phyloP scores from a whole-genome alignment of 148 eudicot genomes.

The Vaccinium darrowii region DNA sequence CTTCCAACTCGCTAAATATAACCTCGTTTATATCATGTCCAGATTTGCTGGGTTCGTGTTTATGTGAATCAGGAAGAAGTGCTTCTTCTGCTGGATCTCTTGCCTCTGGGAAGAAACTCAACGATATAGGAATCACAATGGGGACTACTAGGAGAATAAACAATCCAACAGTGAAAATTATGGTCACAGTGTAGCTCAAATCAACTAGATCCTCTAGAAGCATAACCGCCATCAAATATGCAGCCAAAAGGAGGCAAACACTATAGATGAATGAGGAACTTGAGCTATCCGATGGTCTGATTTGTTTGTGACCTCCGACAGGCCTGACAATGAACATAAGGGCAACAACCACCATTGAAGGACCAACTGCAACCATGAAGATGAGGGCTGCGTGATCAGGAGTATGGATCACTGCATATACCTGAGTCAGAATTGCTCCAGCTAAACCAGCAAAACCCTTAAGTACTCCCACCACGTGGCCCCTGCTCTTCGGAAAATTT shows the following conservation, averaged over 20 bases:
- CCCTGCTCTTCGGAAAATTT: conserved; percentile 87
- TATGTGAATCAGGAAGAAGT: conserved; percentile 45
- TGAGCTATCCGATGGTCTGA: conserved; percentile 57
- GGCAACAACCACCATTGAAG: conserved; percentile 70
- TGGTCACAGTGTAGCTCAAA: conserved; percentile 49
- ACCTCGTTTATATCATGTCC: conserved; percentile 52
- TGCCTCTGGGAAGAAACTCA: conserved; percentile 50
- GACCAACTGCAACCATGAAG: conserved; percentile 96
- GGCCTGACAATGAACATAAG: conserved; percentile 86
- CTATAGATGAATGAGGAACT: conserved; percentile 69
- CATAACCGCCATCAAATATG: conserved; percentile 94
- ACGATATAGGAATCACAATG: conserved; percentile 52
- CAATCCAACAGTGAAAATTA: conserved; percentile 59
- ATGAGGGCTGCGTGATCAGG: conserved; percentile 87
- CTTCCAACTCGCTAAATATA: conserved; percentile 82
- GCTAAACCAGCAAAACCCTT: conserved; percentile 93
- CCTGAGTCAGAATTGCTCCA: conserved; percentile 85
- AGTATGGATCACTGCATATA: conserved; percentile 54
- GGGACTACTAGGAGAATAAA: conserved; percentile 61
- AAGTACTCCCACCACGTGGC: conserved; percentile 89
- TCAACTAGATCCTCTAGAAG: conserved; percentile 73
- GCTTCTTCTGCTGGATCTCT: conserved; percentile 46
- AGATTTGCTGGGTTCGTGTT: conserved; percentile 36
- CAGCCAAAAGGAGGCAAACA: conserved; percentile 76
- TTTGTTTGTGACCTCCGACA: conserved; percentile 84